Conservation (phyloP, 805 yeast genomes). For the Naumovozyma castellii region DNA sequence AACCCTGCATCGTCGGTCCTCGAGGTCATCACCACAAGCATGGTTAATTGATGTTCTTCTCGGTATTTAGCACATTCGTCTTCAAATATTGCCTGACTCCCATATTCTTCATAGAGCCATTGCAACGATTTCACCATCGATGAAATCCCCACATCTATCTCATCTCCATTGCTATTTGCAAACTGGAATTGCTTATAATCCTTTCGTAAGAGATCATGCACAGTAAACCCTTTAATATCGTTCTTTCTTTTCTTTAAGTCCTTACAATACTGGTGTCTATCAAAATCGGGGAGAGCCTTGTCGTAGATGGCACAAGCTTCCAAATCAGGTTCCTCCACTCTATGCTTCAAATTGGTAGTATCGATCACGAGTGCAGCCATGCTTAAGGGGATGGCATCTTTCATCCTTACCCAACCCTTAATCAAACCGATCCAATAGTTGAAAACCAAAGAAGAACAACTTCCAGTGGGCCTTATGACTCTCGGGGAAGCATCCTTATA, state of each 20-base stretch:
- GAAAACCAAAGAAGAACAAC: conserved; percentile 70
- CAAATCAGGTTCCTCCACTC: conserved; percentile 53
- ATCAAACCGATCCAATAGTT: conserved; percentile 41
- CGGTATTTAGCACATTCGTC: conserved; percentile 19
- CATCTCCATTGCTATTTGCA: conserved; percentile 15
- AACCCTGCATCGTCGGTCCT: conserved; percentile 30
- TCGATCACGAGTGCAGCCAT: conserved; percentile 69
- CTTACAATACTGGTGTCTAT: conserved; percentile 22
- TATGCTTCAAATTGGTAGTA: conserved; percentile 56
- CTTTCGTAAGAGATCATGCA: conserved; percentile 58
- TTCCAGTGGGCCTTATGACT: conserved; percentile 53
- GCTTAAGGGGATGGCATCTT: conserved; percentile 38
- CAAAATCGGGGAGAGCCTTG: conserved; percentile 12
- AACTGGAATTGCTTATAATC: conserved; percentile 72
- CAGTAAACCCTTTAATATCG: conserved; percentile 50
- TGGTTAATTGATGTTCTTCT: conserved; percentile 29
- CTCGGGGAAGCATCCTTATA: conserved; percentile 50
- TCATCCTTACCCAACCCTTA: conserved; percentile 11
- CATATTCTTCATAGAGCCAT: conserved; percentile 38
- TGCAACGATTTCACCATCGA: conserved; percentile 5
- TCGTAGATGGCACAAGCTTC: conserved; percentile 36
- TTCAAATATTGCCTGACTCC: conserved; percentile 19
- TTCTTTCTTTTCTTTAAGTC: conserved; percentile 43
- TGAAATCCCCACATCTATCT: not conserved
- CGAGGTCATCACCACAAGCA: conserved; percentile 42